These are phyloP conservation scores for Trichoderma virens DNA, from an alignment of 495 filamentous ascomycete genomes.

Conservation along the genomic window DNA sequence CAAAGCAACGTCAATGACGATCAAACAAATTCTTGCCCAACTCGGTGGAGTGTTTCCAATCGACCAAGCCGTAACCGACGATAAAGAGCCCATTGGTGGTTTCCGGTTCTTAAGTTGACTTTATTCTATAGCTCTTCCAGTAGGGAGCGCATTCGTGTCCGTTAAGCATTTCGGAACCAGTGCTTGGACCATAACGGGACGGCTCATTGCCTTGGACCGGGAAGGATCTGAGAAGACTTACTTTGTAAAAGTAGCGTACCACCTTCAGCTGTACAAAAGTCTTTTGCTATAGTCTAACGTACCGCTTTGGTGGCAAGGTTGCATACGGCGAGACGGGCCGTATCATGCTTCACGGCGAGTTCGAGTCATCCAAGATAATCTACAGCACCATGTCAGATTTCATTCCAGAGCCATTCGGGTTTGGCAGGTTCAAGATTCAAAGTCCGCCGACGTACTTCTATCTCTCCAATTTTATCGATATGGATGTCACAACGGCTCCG, in stretches of 20 bases:
- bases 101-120: background rate
- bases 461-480: constrained; percentile 15
- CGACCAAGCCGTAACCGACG: constrained; percentile 20
- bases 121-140: constrained; percentile 19
- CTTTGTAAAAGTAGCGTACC: constrained; percentile 18
- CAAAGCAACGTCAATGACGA: no score
- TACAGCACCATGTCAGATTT: constrained; percentile 16
- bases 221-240: constrained; percentile 23
- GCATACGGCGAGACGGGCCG: constrained; percentile 5
- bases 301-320: no score
- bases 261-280: no score
- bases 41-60: constrained; percentile 22
- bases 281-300: no score
- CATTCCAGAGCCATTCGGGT: constrained; percentile 13
- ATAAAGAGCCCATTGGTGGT: constrained; percentile 14
- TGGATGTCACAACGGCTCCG: constrained; percentile 13
- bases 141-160: constrained; percentile 15
- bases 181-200: constrained; percentile 23
- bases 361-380: constrained; percentile 11
- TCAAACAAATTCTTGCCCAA: background rate
- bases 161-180: constrained; percentile 20
- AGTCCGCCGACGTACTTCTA: constrained; percentile 17
- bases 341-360: constrained; percentile 16
- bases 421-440: constrained; percentile 12
- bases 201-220: constrained; percentile 14